Evolutionary conservation across 2,329 filamentous ascomycete genomes (phyloP).

Genomic region (Piedraia hortae): DNA sequence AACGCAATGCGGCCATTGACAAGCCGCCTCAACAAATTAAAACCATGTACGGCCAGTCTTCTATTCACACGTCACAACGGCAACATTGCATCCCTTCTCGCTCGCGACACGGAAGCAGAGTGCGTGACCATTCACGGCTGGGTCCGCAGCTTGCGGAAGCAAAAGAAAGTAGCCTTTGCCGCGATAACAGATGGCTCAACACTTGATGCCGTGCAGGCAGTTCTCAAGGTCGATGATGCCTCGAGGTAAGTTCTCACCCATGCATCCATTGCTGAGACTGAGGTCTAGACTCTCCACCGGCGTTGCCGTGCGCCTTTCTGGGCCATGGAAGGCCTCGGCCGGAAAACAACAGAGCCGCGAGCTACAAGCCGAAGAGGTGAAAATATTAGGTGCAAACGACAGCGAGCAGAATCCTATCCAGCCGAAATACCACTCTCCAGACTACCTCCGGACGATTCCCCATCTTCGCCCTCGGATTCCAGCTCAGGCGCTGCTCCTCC

Average conservation of each 20-base stretch:
- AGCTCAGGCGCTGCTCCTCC: conserved; percentile 51
- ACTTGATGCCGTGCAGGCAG: conserved; percentile 48
- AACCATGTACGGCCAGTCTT: no score
- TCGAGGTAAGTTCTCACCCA: conserved; percentile 31
- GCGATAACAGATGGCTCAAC: conserved; percentile 72
- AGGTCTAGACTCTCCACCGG: conserved; percentile 46
- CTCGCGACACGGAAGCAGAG: conserved; percentile 6
- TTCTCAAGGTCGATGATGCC: conserved; percentile 43
- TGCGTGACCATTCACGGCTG: conserved; percentile 36
- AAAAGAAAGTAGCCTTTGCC: conserved; percentile 63
- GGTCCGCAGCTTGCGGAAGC: conserved; percentile 59
- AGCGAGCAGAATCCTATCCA: conserved; percentile 79
- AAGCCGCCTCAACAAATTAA: no score
- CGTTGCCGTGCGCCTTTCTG: conserved; percentile 48
- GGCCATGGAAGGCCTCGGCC: conserved; percentile 43
- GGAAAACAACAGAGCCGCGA: conserved; percentile 50
- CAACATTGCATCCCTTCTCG: conserved; percentile 7
- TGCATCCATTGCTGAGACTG: neutral
- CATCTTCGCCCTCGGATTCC: conserved; percentile 65
- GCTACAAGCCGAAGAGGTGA: conserved; percentile 42
- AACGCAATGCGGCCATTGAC: no score
- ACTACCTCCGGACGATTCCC: conserved; percentile 67
- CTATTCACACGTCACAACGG: conserved; percentile 1
- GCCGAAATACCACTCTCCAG: conserved; percentile 79
- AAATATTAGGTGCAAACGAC: conserved; percentile 50